These are phyloP conservation scores for Entelexis sorbosivorans DNA, from an alignment of 1,139 yeast species.

Conservation along the genomic window DNA sequence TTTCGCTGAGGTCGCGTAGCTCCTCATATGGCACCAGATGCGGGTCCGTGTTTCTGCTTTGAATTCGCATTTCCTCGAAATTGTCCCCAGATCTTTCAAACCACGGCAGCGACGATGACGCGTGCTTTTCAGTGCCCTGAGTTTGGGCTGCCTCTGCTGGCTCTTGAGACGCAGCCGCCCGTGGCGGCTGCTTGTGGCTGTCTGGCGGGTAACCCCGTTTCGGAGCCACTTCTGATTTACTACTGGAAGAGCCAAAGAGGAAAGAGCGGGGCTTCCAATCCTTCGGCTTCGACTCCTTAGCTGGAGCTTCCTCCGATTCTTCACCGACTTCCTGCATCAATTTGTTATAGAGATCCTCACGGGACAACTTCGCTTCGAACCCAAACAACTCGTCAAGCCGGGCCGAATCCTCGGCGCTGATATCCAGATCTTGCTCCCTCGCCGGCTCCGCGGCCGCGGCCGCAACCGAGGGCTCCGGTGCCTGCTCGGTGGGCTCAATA, in stretches of 20 bases:
- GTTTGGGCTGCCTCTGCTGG: not conserved
- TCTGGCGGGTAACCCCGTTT: too few species aligned
- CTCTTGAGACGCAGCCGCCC: not conserved
- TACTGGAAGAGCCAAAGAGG: constrained; percentile 1
- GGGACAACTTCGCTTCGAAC: constrained; percentile 25
- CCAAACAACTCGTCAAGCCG: constrained; percentile 23
- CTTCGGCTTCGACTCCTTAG: not conserved
- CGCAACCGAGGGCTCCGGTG: not conserved
- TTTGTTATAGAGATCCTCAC: constrained; percentile 25
- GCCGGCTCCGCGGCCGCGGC: not conserved
- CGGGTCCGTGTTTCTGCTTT: not conserved
- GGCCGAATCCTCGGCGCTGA: constrained; percentile 8
- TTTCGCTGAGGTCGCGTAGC: not conserved
- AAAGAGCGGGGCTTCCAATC: constrained; percentile 5
- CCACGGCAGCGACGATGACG: constrained; percentile 9
- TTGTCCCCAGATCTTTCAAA: not conserved
- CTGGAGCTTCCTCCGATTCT: not conserved
- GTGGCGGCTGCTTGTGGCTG: too few species aligned
- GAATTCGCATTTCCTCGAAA: constrained; percentile 14
- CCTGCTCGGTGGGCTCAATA: constrained; percentile 16
- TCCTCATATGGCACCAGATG: constrained; percentile 3
- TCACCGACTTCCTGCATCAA: constrained; percentile 16
- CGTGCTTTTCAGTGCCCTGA: not conserved
- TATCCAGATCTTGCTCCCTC: not conserved
- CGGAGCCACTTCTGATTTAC: not conserved